phyloP scores from a whole-genome alignment of 2,329 filamentous ascomycete species.

The Chaetoscypha palmicola region DNA sequence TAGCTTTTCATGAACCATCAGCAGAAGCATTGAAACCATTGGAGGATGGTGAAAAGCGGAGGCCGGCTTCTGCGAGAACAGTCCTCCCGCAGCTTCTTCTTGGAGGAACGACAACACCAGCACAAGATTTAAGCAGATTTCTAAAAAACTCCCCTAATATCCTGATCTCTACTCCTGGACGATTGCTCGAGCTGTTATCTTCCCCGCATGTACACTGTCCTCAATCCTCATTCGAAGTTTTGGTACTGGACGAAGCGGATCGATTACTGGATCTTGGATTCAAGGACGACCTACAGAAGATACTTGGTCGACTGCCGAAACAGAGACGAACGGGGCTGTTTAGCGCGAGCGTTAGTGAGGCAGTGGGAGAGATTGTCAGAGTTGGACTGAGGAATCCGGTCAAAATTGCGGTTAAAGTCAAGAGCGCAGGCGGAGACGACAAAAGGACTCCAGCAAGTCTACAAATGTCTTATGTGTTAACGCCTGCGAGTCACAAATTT shows the following conservation, averaged over 20 bases:
- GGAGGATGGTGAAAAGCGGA: slow-evolving; percentile 46
- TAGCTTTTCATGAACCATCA: slow-evolving; percentile 78
- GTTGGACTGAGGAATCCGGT: slow-evolving; percentile 91
- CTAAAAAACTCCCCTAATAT: slow-evolving; percentile 80
- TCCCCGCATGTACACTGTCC: slow-evolving; percentile 84
- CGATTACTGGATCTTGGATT: slow-evolving; percentile 89
- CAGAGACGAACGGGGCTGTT: slow-evolving; percentile 90
- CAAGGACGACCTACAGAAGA: slow-evolving; percentile 81
- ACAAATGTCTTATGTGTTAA: slow-evolving; percentile 79
- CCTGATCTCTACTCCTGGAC: slow-evolving; percentile 82
- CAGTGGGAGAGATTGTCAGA: slow-evolving; percentile 84
- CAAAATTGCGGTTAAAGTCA: slow-evolving; percentile 90
- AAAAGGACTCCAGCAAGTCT: slow-evolving; percentile 84
- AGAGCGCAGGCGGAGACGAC: slow-evolving; percentile 69
- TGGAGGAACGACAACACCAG: slow-evolving; percentile 71
- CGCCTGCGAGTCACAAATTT: slow-evolving; percentile 72
- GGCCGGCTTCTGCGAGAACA: slow-evolving; percentile 41
- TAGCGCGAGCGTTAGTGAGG: slow-evolving; percentile 92
- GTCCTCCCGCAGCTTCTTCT: slow-evolving; percentile 83
- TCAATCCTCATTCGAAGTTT: slow-evolving; percentile 81
- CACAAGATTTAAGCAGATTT: slow-evolving; percentile 82
- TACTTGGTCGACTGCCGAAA: slow-evolving; percentile 78
- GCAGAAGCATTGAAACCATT: slow-evolving; percentile 54
- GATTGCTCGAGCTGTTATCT: slow-evolving; percentile 78
- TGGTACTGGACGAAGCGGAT: slow-evolving; percentile 93